Conservation (phyloP, 176 grass and related monocot species). For the Juncus inflexus region DNA sequence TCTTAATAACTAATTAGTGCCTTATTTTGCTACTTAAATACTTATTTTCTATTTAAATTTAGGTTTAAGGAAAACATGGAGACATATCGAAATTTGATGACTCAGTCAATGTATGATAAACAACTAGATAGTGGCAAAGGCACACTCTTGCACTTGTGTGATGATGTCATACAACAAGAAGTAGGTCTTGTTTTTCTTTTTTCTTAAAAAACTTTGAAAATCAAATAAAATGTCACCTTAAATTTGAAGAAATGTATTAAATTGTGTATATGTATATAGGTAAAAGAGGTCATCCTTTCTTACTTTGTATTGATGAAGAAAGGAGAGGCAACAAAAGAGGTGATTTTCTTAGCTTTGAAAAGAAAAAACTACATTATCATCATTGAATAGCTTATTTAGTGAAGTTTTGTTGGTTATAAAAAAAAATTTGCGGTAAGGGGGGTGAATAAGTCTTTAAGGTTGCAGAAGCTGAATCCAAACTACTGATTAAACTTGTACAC, state of each 20-base stretch:
- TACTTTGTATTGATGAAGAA: conserved; percentile 92
- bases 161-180: conserved; percentile 96
- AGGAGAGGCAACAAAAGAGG: conserved; percentile 54
- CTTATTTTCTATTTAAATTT: neutral
- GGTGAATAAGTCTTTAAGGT: no score
- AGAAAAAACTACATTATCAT: no score
- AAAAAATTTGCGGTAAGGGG: no score
- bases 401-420: no score
- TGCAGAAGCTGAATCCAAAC: no score
- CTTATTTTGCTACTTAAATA: no score
- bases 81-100: conserved; percentile 87
- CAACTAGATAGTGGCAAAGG: conserved; percentile 96
- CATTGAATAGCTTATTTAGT: no score
- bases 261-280: conserved; percentile 34
- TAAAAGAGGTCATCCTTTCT: conserved; percentile 85
- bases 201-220: neutral
- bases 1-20: no score
- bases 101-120: conserved; percentile 93
- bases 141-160: conserved; percentile 90
- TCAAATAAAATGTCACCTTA: no score
- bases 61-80: conserved; percentile 90
- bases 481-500: no score
- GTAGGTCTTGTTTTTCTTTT: conserved; percentile 33
- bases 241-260: no score
- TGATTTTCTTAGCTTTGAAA: conserved; percentile 11